Evolutionary conservation across 2,329 filamentous ascomycete genomes (phyloP).

Genomic region (Fusarium sacchari): DNA sequence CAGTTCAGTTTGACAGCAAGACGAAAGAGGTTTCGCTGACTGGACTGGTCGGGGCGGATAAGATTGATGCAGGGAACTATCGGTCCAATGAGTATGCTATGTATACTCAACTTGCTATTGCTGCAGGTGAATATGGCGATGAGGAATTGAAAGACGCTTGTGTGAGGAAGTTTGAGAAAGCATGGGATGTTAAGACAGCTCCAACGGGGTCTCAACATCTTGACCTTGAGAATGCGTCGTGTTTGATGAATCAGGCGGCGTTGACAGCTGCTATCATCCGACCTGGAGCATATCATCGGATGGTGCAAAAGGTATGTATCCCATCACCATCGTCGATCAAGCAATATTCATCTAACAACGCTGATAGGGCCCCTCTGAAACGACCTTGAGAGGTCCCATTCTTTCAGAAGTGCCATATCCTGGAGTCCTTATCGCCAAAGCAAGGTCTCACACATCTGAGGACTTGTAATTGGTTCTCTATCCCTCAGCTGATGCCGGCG

Average conservation of each 20-base stretch:
- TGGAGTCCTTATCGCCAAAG: background rate
- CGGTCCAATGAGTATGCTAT: background rate
- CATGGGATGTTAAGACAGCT: background rate
- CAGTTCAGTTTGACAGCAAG: background rate
- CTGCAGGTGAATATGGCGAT: background rate
- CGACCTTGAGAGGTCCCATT: background rate
- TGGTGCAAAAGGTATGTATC: background rate
- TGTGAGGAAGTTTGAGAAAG: background rate
- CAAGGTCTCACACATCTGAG: background rate
- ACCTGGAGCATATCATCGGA: background rate
- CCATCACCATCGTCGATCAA: rapidly evolving
- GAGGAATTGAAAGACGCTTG: background rate
- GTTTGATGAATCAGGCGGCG: background rate
- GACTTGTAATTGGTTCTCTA: background rate
- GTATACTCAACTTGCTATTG: background rate
- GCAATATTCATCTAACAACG: background rate
- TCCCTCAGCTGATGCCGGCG: background rate
- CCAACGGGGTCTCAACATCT: background rate
- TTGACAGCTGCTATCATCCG: background rate
- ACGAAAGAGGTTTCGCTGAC: background rate
- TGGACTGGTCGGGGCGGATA: background rate
- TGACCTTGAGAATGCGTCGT: background rate
- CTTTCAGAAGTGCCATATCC: background rate
- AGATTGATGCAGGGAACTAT: background rate
- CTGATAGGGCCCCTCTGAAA: background rate